Evolutionary conservation across 192 early-diverging fungal genomes (phyloP).

Genomic region (Umbelopsis sp.): DNA sequence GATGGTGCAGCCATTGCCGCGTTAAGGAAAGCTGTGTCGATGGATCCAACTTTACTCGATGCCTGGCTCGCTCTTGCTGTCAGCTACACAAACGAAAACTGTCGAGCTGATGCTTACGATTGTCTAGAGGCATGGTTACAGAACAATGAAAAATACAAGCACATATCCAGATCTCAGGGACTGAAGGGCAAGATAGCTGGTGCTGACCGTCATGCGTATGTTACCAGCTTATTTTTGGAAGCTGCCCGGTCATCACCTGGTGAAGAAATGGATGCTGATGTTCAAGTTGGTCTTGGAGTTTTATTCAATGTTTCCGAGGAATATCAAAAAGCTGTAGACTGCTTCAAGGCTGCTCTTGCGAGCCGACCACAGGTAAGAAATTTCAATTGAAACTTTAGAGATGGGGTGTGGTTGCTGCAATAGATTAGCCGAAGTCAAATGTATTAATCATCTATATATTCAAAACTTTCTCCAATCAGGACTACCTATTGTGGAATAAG

Average conservation of each 20-base stretch:
- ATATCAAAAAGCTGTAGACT: constrained; percentile 96
- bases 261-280: constrained; percentile 83
- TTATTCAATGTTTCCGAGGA: constrained; percentile 93
- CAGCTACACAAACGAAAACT: constrained; percentile 92
- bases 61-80: constrained; percentile 88
- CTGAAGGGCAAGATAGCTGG: constrained; percentile 40
- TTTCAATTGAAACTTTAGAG: background rate
- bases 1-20: constrained; percentile 91
- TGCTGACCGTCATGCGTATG: constrained; percentile 63
- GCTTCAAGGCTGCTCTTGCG: constrained; percentile 90
- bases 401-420: background rate
- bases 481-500: constrained; percentile 97
- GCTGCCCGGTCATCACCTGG: constrained; percentile 69
- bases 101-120: constrained; percentile 84
- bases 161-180: constrained; percentile 34
- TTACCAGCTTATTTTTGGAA: constrained; percentile 77
- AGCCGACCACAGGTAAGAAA: constrained; percentile 69
- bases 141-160: constrained; percentile 69
- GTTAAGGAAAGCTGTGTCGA: constrained; percentile 72
- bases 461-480: constrained; percentile 38
- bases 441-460: too few relatives aligned
- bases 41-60: constrained; percentile 76
- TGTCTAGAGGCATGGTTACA: constrained; percentile 87
- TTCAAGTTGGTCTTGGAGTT: constrained; percentile 93
- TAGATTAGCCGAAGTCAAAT: too few relatives aligned